Base-by-base conservation (phyloP, 2,329 filamentous ascomycete species). In the Ceratocystis harringtonii region DNA sequence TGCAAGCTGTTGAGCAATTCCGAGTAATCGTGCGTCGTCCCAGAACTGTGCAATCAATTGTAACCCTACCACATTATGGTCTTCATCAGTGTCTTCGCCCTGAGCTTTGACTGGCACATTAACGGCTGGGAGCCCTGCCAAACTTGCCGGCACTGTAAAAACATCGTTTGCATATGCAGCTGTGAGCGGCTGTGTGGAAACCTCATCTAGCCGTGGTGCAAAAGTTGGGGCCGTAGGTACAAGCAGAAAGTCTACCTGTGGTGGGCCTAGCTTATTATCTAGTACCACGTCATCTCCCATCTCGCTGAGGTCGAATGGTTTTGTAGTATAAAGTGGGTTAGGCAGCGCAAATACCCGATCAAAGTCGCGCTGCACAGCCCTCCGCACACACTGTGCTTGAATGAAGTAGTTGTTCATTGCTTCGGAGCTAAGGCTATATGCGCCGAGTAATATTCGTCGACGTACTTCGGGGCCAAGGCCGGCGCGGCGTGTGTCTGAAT, bases 321-420 rank as follows among this genome's bases (percentile, higher is more conserved):
- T 72, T 2, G 75, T 64, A 57, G 79, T 78, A 61, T 79, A 77
- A 3, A 97, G 79, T 2, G 87, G 88, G 72, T 96, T 92, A 2
- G 77, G 76, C 55, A 84, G 75, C 17, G 76, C 75, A 72, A 99
- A 96, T 0, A 89, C 85, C 1, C 80, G 76, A 74, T 97, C 85
- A 73, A 99, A 99, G 72, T 99, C 94, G 43, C 79, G 78, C 72
- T 94, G 87, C 1, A 99, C 89, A 19, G 95, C 78, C 65, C 90
- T 82, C 1, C 94, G 86, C 48, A 96, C 84, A 69, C 87, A 87
- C 76, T 99, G 94, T 58, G 94, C 94, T 73, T 96, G 88, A 68
- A 96, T 83, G 72, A 99, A 99, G 75, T 97, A 96, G 73, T 97
- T 99, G 74, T 96, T 88, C 72, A 95, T 94, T 8, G 91, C 91